A percentile compares a stretch with the other conserved stretches of the same genome.
Conservation (phyloP, 2,329 filamentous ascomycete genomes). For the Gyromitra esculenta region DNA sequence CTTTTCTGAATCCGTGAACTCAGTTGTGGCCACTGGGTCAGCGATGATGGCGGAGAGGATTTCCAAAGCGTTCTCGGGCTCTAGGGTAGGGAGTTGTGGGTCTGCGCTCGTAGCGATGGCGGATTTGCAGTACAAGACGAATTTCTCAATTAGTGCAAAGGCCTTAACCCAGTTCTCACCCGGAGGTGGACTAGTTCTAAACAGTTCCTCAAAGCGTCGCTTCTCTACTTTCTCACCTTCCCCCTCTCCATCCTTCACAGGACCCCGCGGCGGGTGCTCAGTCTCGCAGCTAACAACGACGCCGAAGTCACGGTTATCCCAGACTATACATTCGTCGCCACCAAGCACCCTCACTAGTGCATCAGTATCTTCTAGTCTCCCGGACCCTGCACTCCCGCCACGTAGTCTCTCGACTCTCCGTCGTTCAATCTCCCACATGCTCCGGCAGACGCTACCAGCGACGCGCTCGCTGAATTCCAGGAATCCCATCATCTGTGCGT, state of each 20-base stretch:
- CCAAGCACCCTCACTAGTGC: conserved; percentile 29
- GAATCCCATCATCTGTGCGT: conserved; percentile 58
- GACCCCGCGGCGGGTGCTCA: conserved; percentile 24
- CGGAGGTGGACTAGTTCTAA: conserved; percentile 45
- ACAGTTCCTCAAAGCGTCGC: conserved; percentile 45
- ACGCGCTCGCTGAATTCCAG: conserved; percentile 56
- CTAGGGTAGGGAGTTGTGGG: not conserved
- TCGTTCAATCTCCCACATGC: conserved; percentile 57
- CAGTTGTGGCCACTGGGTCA: conserved; percentile 24
- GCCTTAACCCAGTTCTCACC: conserved; percentile 52
- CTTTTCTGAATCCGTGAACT: conserved; percentile 48
- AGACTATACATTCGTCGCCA: conserved; percentile 39
- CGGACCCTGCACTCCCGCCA: not conserved
- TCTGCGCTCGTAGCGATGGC: conserved; percentile 6
- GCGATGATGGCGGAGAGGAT: conserved; percentile 29
- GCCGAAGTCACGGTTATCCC: conserved; percentile 55
- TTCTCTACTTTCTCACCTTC: conserved; percentile 13
- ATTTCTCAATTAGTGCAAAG: conserved; percentile 50
- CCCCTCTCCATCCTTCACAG: conserved; percentile 21
- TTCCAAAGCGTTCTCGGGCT: conserved; percentile 21
- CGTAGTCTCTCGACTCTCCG: conserved; percentile 55
- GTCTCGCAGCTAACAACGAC: conserved; percentile 53
- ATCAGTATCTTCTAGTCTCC: conserved; percentile 26
- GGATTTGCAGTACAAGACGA: conserved; percentile 34
- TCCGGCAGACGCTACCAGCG: conserved; percentile 55